phyloP scores from a whole-genome alignment of 805 yeast genomes.

The Yueomyces sinensis region DNA sequence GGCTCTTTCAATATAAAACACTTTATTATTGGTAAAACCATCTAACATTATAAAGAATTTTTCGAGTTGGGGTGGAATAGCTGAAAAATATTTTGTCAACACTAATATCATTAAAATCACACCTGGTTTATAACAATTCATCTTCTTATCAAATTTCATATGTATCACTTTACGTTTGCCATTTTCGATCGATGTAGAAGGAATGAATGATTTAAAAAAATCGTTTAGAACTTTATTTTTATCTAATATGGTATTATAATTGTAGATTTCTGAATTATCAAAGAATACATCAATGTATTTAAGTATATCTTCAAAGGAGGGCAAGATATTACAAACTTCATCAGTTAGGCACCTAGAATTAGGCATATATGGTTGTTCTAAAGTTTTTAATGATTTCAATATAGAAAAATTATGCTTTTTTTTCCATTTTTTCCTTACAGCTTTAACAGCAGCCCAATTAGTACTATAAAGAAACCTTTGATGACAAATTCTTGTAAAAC shows the following conservation, averaged over 20 bases:
- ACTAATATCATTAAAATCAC: conserved; percentile 14
- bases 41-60: conserved; percentile 11
- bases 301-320: conserved; percentile 10
- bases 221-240: conserved; percentile 12
- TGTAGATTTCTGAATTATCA: conserved; percentile 6
- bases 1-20: conserved; percentile 16
- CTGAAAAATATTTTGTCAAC: conserved; percentile 6
- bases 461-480: conserved; percentile 2
- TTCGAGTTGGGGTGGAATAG: conserved; percentile 10
- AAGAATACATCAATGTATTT: conserved; percentile 7
- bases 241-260: conserved; percentile 8
- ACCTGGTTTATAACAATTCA: conserved; percentile 18
- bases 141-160: conserved; percentile 4
- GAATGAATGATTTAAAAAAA: conserved; percentile 8
- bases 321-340: conserved; percentile 8
- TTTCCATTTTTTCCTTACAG: conserved; percentile 15
- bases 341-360: conserved; percentile 1
- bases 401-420: conserved; percentile 4
- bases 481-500: conserved; percentile 7
- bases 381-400: conserved; percentile 9
- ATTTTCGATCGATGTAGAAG: conserved; percentile 1
- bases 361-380: conserved; percentile 1
- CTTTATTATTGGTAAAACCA: conserved; percentile 19
- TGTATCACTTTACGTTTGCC: conserved; percentile 2
- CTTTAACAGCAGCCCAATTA: conserved; percentile 14